Evolutionary conservation across 169 alveolate genomes (phyloP), one percentile per base, ranked within the genome.

Genomic region (Babesia divergens): DNA sequence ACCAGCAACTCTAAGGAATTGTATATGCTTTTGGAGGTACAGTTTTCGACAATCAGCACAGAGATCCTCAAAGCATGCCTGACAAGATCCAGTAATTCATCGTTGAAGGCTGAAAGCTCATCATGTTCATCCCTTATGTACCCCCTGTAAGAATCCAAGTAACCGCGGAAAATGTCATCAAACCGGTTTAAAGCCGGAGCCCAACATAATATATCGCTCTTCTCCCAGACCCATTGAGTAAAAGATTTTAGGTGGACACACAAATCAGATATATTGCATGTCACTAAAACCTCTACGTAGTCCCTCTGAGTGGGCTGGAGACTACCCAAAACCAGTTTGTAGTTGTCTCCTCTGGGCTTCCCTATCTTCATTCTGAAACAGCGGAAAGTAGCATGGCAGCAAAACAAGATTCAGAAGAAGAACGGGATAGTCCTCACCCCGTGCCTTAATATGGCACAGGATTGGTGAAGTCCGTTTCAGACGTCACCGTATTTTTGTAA

Each of bases 171-270:
- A 22, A 89, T 67, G 49, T 82, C 91, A 40, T 89, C 93, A 70
- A 89, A 89, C 26, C 93, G 64, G 60, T 89, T 84, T 50, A 89
- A 52, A 9, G 84, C 93, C 2, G 93, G 89, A 13, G 93, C 91
- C 93, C 93, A 89, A 66, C 91, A 88, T 22, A 84, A 43, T 26
- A 84, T 52, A 59, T 89, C 93, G 40, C 91, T 67, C 82, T 84
- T 84, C 37, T 76, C 80, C 93, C 93, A 89, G 28, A 89, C 89
- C 93, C 93, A 89, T 29, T 89, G 91, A n/a, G 90, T 77, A 43
- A 89, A 89, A 9, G 89, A 69, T 38, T 65, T 59, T 37, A 89
- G 74, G 56, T 89, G 93, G 24, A 66, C 55, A 67, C 66, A 46
- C 40, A 89, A 54, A 31, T 69, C 82, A 22, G 72, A 66, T 35